A percentile compares a stretch with the other conserved stretches of the same genome.
These are phyloP conservation scores for Globisporangium nunn DNA, from an alignment of 352 stramenopile species.

Conservation along the genomic window DNA sequence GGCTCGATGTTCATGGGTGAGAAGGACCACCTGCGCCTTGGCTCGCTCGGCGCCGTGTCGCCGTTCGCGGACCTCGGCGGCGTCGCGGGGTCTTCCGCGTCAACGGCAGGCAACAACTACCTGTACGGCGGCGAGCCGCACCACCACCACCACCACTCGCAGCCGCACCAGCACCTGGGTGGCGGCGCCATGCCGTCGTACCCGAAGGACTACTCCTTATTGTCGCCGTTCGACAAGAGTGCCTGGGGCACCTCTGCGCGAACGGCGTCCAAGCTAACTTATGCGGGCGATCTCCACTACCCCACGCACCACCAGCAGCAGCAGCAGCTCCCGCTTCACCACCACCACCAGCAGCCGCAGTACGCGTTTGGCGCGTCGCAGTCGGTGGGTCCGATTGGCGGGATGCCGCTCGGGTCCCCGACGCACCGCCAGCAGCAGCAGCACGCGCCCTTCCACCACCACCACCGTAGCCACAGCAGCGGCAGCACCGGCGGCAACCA, in stretches of 20 bases:
- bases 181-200: conserved; percentile 30
- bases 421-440: conserved; percentile 10
- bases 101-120: conserved; percentile 21
- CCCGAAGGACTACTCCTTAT: conserved; percentile 56
- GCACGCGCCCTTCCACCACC: conserved; percentile 2
- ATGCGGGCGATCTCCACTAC: conserved; percentile 39
- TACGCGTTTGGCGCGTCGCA: conserved; percentile 3
- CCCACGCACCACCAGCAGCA: neutral
- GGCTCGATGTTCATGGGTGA: conserved; percentile 56
- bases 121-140: conserved; percentile 17
- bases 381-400: conserved; percentile 21
- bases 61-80: conserved; percentile 22
- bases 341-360: conserved; percentile 3
- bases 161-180: conserved; percentile 14
- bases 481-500: conserved; percentile 8
- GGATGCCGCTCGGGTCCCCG: conserved; percentile 15
- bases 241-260: conserved; percentile 26
- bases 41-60: conserved; percentile 19
- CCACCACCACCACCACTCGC: neutral
- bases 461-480: conserved; percentile 5
- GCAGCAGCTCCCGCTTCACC: conserved; percentile 2
- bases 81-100: conserved; percentile 16
- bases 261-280: conserved; percentile 33
- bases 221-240: conserved; percentile 58
- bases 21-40: conserved; percentile 21